phyloP scores from a whole-genome alignment of 1,139 yeast species.

The Geotrichum bryndzae region DNA sequence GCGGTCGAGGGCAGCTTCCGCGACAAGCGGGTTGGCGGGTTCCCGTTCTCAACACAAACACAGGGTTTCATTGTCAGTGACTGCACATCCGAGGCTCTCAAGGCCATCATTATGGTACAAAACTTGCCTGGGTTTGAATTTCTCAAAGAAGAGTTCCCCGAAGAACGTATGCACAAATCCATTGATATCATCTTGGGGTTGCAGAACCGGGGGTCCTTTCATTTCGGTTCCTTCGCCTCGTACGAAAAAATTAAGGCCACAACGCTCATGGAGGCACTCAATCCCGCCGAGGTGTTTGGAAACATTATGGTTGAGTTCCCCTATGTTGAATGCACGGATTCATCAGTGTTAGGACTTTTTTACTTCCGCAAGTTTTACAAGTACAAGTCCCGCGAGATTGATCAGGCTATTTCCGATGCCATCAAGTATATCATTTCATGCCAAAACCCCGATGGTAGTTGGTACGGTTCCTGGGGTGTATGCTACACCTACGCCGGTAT shows the following conservation, averaged over 20 bases:
- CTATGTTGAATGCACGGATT: constrained; percentile 96
- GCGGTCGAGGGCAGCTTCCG: constrained; percentile 75
- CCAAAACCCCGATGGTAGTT: constrained; percentile 80
- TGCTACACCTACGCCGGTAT: constrained; percentile 94
- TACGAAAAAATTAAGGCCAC: constrained; percentile 86
- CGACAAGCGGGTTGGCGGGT: constrained; percentile 83
- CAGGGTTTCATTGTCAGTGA: constrained; percentile 97
- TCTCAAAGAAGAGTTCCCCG: constrained; percentile 47
- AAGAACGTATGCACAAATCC: constrained; percentile 54
- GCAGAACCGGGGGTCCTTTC: constrained; percentile 75
- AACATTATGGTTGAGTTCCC: constrained; percentile 98
- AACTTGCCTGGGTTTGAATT: constrained; percentile 52
- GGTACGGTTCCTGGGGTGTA: constrained; percentile 99
- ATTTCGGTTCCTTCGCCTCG: constrained; percentile 87
- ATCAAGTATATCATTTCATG: constrained; percentile 59
- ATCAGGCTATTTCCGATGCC: constrained; percentile 64
- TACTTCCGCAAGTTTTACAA: constrained; percentile 60
- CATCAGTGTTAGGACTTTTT: constrained; percentile 81
- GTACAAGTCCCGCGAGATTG: constrained; percentile 62
- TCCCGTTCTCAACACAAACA: constrained; percentile 93
- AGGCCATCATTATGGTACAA: constrained; percentile 88
- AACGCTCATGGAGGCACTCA: constrained; percentile 63
- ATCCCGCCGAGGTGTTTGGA: constrained; percentile 97
- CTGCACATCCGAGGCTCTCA: constrained; percentile 93
- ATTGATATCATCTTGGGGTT: constrained; percentile 62